Percentiles rank a stretch among this genome's conserved stretches.
These are phyloP conservation scores for Echium plantagineum DNA, from an alignment of 257 asterid genomes.

Conservation along the genomic window DNA sequence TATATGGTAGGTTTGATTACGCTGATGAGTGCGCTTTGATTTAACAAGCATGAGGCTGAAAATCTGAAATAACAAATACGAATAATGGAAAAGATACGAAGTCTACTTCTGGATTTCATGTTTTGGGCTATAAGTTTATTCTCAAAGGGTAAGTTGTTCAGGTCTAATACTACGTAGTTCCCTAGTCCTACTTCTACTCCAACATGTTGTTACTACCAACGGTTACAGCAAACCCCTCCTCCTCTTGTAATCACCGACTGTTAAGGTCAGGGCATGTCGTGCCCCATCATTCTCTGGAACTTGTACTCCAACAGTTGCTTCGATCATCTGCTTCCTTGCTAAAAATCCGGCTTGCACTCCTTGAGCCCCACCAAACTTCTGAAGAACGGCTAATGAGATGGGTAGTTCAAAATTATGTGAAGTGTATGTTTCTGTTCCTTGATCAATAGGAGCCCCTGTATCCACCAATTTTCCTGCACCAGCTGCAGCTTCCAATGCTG, in stretches of 20 bases:
- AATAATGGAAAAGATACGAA: too few species aligned
- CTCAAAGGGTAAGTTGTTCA: too few species aligned
- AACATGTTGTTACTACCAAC: not conserved
- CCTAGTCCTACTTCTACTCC: too few species aligned
- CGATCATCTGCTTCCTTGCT: conserved; percentile 86
- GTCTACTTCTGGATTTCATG: too few species aligned
- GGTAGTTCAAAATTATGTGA: conserved; percentile 68
- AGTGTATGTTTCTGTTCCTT: conserved; percentile 52
- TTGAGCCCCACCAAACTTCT: conserved; percentile 71
- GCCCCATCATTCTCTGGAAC: conserved; percentile 89
- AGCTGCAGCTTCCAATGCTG: conserved; percentile 77
- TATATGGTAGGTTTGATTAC: conserved; percentile 13
- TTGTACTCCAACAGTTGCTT: conserved; percentile 61
- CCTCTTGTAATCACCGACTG: conserved; percentile 87
- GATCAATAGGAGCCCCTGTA: conserved; percentile 76
- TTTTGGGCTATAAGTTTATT: too few species aligned
- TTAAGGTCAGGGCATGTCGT: conserved; percentile 73
- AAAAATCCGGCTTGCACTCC: conserved; percentile 80
- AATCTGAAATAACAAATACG: too few species aligned
- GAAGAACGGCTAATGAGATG: conserved; percentile 59
- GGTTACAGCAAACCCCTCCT: conserved; percentile 79
- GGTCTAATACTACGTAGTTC: too few species aligned
- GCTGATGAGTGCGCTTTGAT: not conserved
- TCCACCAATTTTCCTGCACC: conserved; percentile 84
- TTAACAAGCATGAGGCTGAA: too few species aligned